Percentiles rank a stretch among this genome's conserved stretches.
These are phyloP conservation scores for Mortierella sp. DNA, from an alignment of 371 early-diverging fungal species.

Conservation along the genomic window DNA sequence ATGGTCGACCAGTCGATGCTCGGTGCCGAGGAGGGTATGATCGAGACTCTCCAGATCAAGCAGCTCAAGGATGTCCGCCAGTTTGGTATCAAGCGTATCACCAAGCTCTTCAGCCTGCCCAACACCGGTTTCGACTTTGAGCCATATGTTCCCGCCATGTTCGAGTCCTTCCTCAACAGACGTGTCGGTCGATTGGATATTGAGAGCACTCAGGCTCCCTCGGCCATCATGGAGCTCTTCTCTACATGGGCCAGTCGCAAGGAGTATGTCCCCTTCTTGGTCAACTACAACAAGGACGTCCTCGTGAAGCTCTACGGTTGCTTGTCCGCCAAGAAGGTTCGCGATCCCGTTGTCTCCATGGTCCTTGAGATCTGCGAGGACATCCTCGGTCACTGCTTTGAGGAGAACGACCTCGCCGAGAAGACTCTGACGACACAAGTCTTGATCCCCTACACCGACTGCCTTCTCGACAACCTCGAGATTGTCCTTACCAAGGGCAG, in stretches of 20 bases:
- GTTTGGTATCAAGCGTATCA: conserved; percentile 80
- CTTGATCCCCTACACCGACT: conserved; percentile 73
- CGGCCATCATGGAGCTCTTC: conserved; percentile 84
- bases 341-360: conserved; percentile 73
- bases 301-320: conserved; percentile 78
- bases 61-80: conserved; percentile 75
- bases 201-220: conserved; percentile 90
- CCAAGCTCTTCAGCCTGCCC: conserved; percentile 80
- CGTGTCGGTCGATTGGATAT: conserved; percentile 77
- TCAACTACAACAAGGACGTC: conserved; percentile 71
- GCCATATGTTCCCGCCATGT: conserved; percentile 83
- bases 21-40: conserved; percentile 39
- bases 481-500: conserved; percentile 67
- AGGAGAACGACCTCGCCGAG: conserved; percentile 56
- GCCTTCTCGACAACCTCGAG: conserved; percentile 75
- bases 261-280: conserved; percentile 75
- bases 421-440: conserved; percentile 65
- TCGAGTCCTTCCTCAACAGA: conserved; percentile 73
- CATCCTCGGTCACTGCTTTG: conserved; percentile 65
- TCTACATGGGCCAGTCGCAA: conserved; percentile 79
- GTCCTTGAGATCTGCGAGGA: conserved; percentile 86
- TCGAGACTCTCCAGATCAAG: conserved; percentile 58
- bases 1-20: conserved; percentile 56
- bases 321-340: conserved; percentile 83
- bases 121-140: conserved; percentile 77